Evolutionary conservation across 1,284 basidiomycete genomes (phyloP), one percentile per base, ranked within the genome.

Genomic region (Fereydounia khargensis): DNA sequence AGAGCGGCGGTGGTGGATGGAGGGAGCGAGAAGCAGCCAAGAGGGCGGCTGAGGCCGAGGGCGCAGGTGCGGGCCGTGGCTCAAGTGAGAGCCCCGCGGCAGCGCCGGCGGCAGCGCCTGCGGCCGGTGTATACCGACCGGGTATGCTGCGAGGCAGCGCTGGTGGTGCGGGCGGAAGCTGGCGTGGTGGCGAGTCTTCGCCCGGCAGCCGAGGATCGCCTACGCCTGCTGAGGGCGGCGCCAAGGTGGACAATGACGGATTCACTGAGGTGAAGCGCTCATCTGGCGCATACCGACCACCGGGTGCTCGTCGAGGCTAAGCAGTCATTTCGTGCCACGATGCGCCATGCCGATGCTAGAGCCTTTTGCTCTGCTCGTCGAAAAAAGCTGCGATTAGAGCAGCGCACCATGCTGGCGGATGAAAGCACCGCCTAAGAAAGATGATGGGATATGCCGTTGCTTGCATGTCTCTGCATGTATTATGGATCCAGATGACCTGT

Each of bases 181-280:
- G n/a, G 14, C n/a, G 6, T 16, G 14, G 14, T 17, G 25, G 39
- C 10, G 7, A 10, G 27, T 6, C 13, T 13, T 40, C 25, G 22
- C 23, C 39, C 13, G 18, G n/a, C 24, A 5, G 13, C 24, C 33
- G 18, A 14, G 21, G 7, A 6, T 6, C 32, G 39, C 11, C 39
- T 16, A 22, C 8, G 16, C 5, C 28, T n/a, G 28, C 20, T 18
- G 16, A 32, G 19, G 23, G 21, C 19, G n/a, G 20, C n/a, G 17
- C 16, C 18, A 36, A 14, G 4, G 35, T 10, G 4, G 19, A 52
- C 44, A 48, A 48, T 39, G 62, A 65, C 23, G 62, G 62, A 10
- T 65, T 65, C 44, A 65, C 62, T 30, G 55, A 56, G 35, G 58
- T 65, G 45, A 55, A 59, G 47, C 55, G 54, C 30, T 36, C 34